Conservation (phyloP, 2,329 filamentous ascomycete genomes). For the Cercospora citrullina region DNA sequence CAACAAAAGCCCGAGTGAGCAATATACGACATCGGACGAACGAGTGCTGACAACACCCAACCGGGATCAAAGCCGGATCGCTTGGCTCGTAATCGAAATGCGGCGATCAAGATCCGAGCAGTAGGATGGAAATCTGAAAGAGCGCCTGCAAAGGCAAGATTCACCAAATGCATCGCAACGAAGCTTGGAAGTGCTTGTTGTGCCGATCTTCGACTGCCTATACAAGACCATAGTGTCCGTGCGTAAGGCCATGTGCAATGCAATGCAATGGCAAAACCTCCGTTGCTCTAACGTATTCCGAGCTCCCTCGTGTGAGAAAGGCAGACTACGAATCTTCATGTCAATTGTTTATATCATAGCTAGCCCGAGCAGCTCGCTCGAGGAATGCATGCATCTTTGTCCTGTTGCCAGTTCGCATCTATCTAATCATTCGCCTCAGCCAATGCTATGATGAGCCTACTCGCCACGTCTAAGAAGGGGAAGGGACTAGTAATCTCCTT, state of each 20-base stretch:
- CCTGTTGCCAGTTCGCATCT: constrained; percentile 11
- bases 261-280: no score
- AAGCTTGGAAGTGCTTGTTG: neutral
- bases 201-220: neutral
- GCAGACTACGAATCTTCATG: neutral
- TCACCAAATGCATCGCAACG: neutral
- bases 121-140: neutral
- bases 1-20: neutral
- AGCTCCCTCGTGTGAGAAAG: neutral
- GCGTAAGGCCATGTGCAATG: neutral
- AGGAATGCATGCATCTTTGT: constrained; percentile 10
- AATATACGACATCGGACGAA: neutral
- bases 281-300: neutral
- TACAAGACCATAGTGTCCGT: neutral
- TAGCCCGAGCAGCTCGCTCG: constrained; percentile 1
- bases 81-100: neutral
- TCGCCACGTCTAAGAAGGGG: constrained; percentile 92
- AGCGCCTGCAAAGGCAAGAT: neutral
- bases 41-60: neutral
- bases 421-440: constrained; percentile 68
- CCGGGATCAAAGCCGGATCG: neutral
- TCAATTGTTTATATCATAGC: constrained; percentile 7
- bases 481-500: constrained; percentile 96
- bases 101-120: neutral
- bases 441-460: constrained; percentile 87